phyloP scores from a whole-genome alignment of 2,329 filamentous ascomycete species.

The Exserohilum turcica region DNA sequence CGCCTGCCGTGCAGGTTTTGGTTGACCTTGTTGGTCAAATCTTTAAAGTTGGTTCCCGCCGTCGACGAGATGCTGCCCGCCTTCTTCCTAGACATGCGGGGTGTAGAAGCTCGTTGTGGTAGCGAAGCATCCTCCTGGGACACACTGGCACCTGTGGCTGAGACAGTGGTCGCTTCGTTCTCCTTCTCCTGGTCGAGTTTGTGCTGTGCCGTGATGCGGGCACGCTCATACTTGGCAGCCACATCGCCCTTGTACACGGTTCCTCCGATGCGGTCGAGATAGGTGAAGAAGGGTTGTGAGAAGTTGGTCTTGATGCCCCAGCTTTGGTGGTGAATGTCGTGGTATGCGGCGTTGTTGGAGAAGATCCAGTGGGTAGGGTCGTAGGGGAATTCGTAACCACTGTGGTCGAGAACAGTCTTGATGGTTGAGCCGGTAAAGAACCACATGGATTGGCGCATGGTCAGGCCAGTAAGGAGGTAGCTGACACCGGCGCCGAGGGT shows the following conservation, averaged over 20 bases:
- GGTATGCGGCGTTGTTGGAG: conserved; percentile 93
- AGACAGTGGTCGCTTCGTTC: conserved; percentile 25
- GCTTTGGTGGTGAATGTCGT: conserved; percentile 98
- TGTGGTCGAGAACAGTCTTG: conserved; percentile 98
- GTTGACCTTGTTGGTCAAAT: conserved; percentile 52
- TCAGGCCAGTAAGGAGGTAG: conserved; percentile 82
- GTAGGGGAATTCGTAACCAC: conserved; percentile 93
- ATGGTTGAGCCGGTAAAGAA: conserved; percentile 90
- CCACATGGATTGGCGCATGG: conserved; percentile 80
- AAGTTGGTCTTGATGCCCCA: conserved; percentile 99
- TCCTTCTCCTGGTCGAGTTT: conserved; percentile 58
- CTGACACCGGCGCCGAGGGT: conserved; percentile 84
- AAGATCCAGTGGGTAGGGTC: conserved; percentile 91
- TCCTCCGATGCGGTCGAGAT: conserved; percentile 84
- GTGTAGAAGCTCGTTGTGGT: conserved; percentile 39
- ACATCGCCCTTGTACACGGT: conserved; percentile 79
- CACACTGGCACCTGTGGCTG: conserved; percentile 22
- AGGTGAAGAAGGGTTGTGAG: conserved; percentile 89
- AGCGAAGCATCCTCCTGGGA: conserved; percentile 33
- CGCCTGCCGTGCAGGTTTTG: conserved; percentile 54
- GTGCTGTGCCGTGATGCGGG: conserved; percentile 61
- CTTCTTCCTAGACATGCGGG: conserved; percentile 52
- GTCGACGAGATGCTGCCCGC: conserved; percentile 46
- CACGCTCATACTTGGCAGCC: conserved; percentile 62
- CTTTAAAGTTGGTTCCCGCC: conserved; percentile 51